Evolutionary conservation across 2,329 filamentous ascomycete genomes (phyloP).

Genomic region (Colletotrichum musicola): DNA sequence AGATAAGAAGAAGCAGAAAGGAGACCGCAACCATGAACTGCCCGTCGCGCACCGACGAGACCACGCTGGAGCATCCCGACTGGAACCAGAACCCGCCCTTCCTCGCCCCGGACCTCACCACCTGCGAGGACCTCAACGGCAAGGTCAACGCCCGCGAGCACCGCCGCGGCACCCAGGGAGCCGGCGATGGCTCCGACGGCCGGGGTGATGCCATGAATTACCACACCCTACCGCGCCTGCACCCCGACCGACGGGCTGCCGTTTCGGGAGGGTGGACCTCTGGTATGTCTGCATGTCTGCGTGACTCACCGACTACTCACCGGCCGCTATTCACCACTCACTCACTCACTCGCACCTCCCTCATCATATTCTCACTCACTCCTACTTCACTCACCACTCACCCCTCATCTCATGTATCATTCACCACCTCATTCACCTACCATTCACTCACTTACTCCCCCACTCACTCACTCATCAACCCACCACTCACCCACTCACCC

Average conservation of each 20-base stretch:
- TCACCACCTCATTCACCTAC: too few relatives aligned
- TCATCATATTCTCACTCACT: too few relatives aligned
- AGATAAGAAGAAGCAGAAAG: too few relatives aligned
- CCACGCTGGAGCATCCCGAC: conserved; percentile 58
- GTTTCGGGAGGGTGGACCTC: conserved; percentile 40
- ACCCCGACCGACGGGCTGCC: conserved; percentile 32
- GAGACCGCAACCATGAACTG: conserved; percentile 63
- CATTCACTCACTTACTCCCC: too few relatives aligned
- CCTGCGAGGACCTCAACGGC: conserved; percentile 67
- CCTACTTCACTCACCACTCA: too few relatives aligned
- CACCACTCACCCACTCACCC: too few relatives aligned
- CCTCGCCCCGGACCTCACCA: conserved; percentile 62
- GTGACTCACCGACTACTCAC: too few relatives aligned
- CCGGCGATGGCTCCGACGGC: conserved; percentile 41
- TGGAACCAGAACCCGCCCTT: conserved; percentile 68
- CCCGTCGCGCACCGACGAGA: conserved; percentile 66
- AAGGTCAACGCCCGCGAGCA: conserved; percentile 64
- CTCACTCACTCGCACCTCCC: too few relatives aligned
- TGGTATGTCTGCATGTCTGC: not conserved
- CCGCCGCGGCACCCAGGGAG: conserved; percentile 52
- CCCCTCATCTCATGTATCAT: too few relatives aligned
- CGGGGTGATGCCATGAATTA: conserved; percentile 39
- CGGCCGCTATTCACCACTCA: too few relatives aligned
- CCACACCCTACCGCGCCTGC: conserved; percentile 33
- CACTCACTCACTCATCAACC: too few relatives aligned